A percentile compares a stretch with the other conserved stretches of the same genome.
Evolutionary conservation across 495 filamentous ascomycete genomes (phyloP).

Genomic region (Aspergillus egyptiacus): DNA sequence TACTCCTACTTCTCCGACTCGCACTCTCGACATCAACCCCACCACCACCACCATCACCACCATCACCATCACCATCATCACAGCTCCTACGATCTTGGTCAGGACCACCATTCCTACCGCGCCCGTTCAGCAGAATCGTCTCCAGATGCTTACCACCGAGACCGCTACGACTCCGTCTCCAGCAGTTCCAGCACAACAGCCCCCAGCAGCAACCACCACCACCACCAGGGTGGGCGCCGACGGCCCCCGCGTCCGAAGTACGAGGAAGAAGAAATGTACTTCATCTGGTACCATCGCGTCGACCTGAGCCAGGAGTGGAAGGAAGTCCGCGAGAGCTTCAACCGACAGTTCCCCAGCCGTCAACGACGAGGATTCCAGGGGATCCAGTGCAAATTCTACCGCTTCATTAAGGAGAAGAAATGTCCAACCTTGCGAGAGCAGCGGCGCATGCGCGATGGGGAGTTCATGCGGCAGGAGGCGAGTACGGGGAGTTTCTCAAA

Average conservation of each 20-base stretch:
- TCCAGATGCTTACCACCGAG: slow-evolving; percentile 33
- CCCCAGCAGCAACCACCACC: background rate
- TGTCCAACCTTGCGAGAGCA: slow-evolving; percentile 43
- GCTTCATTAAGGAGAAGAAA: slow-evolving; percentile 45
- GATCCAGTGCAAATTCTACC: slow-evolving; percentile 52
- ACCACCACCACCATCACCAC: slow-evolving; percentile 8
- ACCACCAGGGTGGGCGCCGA: slow-evolving; percentile 27
- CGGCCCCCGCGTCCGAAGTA: slow-evolving; percentile 45
- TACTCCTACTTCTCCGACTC: slow-evolving; percentile 25
- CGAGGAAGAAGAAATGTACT: slow-evolving; percentile 48
- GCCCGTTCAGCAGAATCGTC: slow-evolving; percentile 30
- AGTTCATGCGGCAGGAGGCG: slow-evolving; percentile 33
- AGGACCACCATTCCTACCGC: slow-evolving; percentile 20
- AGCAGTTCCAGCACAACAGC: slow-evolving; percentile 31
- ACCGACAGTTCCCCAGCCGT: slow-evolving; percentile 42
- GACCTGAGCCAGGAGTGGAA: slow-evolving; percentile 49
- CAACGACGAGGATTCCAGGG: slow-evolving; percentile 43
- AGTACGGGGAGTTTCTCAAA: background rate
- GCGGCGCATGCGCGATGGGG: slow-evolving; percentile 40
- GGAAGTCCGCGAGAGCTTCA: slow-evolving; percentile 45
- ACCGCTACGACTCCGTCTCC: slow-evolving; percentile 40
- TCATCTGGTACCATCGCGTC: slow-evolving; percentile 53
- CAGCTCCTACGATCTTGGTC: no score
- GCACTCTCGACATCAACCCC: background rate
- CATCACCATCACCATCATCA: slow-evolving; percentile 13